Percentiles rank a stretch among this genome's conserved stretches.
These are phyloP conservation scores for Dipteronia dyeriana DNA, from an alignment of 345 rosid species.

Conservation along the genomic window DNA sequence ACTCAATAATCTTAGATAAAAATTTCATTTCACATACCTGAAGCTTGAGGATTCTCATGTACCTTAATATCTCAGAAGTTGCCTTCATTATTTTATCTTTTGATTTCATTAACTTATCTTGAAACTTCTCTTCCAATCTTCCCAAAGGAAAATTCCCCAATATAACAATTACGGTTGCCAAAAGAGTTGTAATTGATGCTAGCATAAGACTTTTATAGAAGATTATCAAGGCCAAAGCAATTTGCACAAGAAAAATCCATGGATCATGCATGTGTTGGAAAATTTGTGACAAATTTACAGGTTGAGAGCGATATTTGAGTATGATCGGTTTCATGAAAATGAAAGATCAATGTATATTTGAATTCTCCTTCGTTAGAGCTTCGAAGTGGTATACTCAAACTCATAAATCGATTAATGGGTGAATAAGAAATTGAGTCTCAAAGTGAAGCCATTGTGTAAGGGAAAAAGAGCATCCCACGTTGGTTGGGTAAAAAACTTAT, in stretches of 20 bases:
- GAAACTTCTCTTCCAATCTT: constrained; percentile 58
- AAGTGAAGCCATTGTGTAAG: no score
- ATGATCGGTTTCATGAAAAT: no score
- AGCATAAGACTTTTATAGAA: constrained; percentile 61
- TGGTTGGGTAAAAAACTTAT: no score
- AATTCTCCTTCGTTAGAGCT: no score
- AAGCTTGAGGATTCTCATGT: constrained; percentile 76
- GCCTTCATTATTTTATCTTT: constrained; percentile 68
- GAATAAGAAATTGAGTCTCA: no score
- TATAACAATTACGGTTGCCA: constrained; percentile 58
- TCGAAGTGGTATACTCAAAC: no score
- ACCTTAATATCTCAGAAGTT: constrained; percentile 62
- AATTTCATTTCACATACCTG: constrained; percentile 84
- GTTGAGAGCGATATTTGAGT: no score
- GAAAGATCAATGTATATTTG: no score
- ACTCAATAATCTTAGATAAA: constrained; percentile 54
- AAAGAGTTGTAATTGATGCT: constrained; percentile 55
- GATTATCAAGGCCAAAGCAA: constrained; percentile 53
- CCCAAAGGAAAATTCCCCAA: constrained; percentile 56
- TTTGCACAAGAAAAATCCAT: constrained; percentile 57
- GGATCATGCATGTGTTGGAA: constrained; percentile 46
- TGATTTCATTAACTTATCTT: constrained; percentile 69
- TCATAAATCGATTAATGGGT: no score
- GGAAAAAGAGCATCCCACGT: no score
- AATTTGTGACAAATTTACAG: no score